These are phyloP conservation scores for Teratosphaeria epicoccoides DNA, from an alignment of 2,329 filamentous ascomycete species.

Conservation along the genomic window DNA sequence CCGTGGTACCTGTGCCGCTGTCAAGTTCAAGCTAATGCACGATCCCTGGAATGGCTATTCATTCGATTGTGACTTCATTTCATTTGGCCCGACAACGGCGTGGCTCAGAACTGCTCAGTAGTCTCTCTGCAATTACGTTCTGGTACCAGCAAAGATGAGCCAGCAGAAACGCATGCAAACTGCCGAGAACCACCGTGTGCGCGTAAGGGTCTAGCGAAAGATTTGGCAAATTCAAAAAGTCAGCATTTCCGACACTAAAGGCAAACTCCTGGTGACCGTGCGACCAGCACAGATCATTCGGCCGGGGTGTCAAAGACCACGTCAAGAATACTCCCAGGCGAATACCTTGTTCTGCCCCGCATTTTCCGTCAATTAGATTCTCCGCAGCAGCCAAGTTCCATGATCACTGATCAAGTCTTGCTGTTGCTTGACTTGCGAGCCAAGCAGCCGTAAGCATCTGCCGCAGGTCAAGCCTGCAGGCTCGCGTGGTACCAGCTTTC, in stretches of 20 bases:
- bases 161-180: too few species aligned
- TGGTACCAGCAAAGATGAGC: too few species aligned
- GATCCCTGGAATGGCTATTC: not conserved
- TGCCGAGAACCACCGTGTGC: too few species aligned
- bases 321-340: too few species aligned
- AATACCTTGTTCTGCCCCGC: not conserved
- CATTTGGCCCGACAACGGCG: not conserved
- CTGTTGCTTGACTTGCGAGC: not conserved
- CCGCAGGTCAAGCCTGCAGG: not conserved
- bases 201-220: too few species aligned
- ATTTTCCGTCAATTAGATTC: not conserved
- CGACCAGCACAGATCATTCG: too few species aligned
- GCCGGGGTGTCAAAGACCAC: too few species aligned
- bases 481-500: too few species aligned
- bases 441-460: not conserved
- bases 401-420: constrained; percentile 8
- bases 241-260: too few species aligned
- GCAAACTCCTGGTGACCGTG: too few species aligned
- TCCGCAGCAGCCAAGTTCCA: constrained; percentile 6
- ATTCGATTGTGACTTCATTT: not conserved
- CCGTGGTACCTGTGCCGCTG: not conserved
- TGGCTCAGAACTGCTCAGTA: not conserved
- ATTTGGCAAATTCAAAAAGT: too few species aligned
- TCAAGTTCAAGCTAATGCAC: not conserved
- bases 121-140: not conserved